A percentile compares a stretch with the other conserved stretches of the same genome.
phyloP scores from a whole-genome alignment of 345 rosid species.

The Schrenkiella parvula region DNA sequence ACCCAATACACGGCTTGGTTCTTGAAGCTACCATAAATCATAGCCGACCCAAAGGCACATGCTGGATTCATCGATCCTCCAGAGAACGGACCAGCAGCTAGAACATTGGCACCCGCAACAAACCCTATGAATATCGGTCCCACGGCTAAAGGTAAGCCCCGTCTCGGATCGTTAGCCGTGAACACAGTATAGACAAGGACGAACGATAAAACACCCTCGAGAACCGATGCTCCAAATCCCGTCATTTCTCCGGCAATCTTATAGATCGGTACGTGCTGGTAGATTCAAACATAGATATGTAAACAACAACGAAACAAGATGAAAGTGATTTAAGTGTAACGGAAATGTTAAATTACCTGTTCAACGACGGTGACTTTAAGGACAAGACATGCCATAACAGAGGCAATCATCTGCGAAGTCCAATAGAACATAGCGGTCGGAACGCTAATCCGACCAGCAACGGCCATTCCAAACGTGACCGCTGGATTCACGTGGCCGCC shows the following conservation, averaged over 20 bases:
- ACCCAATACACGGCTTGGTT: slow-evolving; percentile 95
- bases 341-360: slow-evolving; percentile 37
- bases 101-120: slow-evolving; percentile 65
- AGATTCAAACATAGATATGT: background rate
- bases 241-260: slow-evolving; percentile 75
- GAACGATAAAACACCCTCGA: slow-evolving; percentile 74
- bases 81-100: slow-evolving; percentile 80
- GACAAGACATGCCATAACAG: slow-evolving; percentile 76
- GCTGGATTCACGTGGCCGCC: slow-evolving; percentile 96
- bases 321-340: background rate
- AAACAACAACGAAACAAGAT: background rate
- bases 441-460: slow-evolving; percentile 69
- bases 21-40: slow-evolving; percentile 60
- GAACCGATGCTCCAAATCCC: slow-evolving; percentile 78
- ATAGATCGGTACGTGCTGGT: slow-evolving; percentile 56
- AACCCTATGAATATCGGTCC: slow-evolving; percentile 65
- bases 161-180: slow-evolving; percentile 55
- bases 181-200: slow-evolving; percentile 70
- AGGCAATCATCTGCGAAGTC: slow-evolving; percentile 78
- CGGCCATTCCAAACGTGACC: slow-evolving; percentile 78
- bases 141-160: slow-evolving; percentile 34
- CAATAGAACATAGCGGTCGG: slow-evolving; percentile 84
- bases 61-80: slow-evolving; percentile 96
- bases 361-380: slow-evolving; percentile 52
- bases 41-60: slow-evolving; percentile 73